Base-by-base conservation (phyloP, 1,284 basidiomycete genomes). In the Ganoderma lucidum region DNA sequence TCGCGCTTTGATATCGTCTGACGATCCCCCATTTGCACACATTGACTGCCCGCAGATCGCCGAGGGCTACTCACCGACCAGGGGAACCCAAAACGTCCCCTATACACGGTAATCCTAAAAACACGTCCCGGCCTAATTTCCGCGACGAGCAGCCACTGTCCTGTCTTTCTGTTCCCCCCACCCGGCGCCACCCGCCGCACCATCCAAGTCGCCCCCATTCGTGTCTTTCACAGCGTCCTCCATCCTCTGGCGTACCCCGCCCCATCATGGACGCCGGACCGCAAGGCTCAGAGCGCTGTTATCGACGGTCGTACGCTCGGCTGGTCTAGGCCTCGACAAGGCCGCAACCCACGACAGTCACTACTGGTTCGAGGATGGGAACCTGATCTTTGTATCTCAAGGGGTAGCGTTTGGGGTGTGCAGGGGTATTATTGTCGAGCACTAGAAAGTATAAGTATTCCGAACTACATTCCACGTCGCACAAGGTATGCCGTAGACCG, bases 301-400 rank as follows among this genome's bases (percentile, higher is more conserved):
- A 23, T 4, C 39, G 14, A 23, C 2, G 35, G 30, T 17, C 6
- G 32, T 23, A 19, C 17, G n/a, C 15, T 23, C 45, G 37, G 14
- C 56, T 6, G 61, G 61, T 14, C 23, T 23, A 23, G 55, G 45
- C 10, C 19, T 44, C 35, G 66, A 68, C 39, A 42, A 51, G 17
- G 66, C 53, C 2, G 55, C 66, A 15, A 61, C 30, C 8, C 60
- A 64, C 51, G 71, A 71, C n/a, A 51, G 2, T 0, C 64, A 71
- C 1, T 63, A 65, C 51, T 75, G 75, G 71, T 68, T 66, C 32
- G 66, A 71, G 23, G 76, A 77, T 58, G 76, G 76, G 1, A 77
- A 70, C 55, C 61, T 77, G 37, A 64, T 77, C 14, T 65, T 77
- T 8, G 41, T 70, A 8, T 64, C 75, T 6, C 65, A 65, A 35